Evolutionary conservation across 345 rosid species (phyloP).

Genomic region (Linum trigynum): DNA sequence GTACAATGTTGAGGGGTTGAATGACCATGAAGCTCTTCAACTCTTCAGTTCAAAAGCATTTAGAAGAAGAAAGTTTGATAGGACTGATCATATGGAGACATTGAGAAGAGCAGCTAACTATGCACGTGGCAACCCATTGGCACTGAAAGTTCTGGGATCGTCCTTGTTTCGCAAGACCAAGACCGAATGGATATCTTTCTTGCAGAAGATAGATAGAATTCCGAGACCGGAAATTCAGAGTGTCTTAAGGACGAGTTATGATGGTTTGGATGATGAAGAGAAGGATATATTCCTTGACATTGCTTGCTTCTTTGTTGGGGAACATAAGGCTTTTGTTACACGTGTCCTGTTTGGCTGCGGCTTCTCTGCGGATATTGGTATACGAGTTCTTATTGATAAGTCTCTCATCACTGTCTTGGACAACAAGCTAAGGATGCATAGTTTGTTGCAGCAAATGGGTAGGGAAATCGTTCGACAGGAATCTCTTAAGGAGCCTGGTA

Average conservation of each 20-base stretch:
- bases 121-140: background rate
- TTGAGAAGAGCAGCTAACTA: background rate
- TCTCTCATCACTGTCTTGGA: background rate
- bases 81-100: background rate
- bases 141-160: background rate
- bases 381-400: background rate
- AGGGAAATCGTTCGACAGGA: background rate
- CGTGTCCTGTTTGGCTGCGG: background rate
- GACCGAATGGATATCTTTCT: background rate
- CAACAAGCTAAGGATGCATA: slow-evolving; percentile 1
- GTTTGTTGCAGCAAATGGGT: slow-evolving; percentile 3
- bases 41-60: background rate
- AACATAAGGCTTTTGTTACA: background rate
- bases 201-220: background rate
- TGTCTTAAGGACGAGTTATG: background rate
- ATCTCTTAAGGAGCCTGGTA: background rate
- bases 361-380: background rate
- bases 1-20: background rate
- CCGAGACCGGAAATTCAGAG: background rate
- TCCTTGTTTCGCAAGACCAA: background rate
- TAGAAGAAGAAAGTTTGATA: background rate
- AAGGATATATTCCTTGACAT: background rate
- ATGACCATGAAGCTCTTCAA: background rate
- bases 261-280: background rate
- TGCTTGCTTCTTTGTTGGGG: slow-evolving; percentile 1